These are phyloP conservation scores for Russula lepida DNA, from an alignment of 768 basidiomycete genomes.

Conservation along the genomic window DNA sequence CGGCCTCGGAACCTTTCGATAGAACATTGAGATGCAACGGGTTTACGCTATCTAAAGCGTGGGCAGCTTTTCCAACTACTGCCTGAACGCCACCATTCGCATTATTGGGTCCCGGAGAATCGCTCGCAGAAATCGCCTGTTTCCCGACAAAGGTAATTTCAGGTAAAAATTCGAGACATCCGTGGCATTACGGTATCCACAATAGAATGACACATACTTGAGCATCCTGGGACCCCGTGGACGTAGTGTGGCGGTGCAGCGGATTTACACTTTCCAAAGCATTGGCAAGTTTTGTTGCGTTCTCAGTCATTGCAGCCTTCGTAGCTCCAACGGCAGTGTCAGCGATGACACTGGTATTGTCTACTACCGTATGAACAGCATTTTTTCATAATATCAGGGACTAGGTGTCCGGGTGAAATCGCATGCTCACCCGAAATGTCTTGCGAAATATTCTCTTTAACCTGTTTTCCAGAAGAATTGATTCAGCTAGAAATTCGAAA, in stretches of 20 bases:
- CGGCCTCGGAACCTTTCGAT: not conserved
- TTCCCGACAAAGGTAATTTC: not conserved
- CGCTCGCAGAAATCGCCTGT: not conserved
- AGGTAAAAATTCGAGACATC: not conserved
- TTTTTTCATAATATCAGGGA: not conserved
- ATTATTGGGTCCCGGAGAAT: not conserved
- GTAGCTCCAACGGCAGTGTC: not conserved
- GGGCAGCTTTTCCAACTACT: not conserved
- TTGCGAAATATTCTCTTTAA: too few relatives aligned
- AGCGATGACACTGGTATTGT: not conserved
- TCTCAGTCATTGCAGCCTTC: not conserved
- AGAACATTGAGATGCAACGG: not conserved
- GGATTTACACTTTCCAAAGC: not conserved
- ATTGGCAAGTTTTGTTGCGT: not conserved
- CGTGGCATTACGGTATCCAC: not conserved
- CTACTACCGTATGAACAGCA: not conserved
- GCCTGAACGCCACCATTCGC: not conserved
- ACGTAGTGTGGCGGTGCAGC: not conserved
- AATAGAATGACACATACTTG: not conserved
- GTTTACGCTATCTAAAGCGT: not conserved
- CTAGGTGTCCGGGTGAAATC: not conserved
- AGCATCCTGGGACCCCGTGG: not conserved
- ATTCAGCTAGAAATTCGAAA: not conserved
- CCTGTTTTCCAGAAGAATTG: not conserved
- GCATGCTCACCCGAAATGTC: too few relatives aligned